phyloP scores from a whole-genome alignment of 2,329 filamentous ascomycete genomes.

The Zymoseptoria pseudotritici region DNA sequence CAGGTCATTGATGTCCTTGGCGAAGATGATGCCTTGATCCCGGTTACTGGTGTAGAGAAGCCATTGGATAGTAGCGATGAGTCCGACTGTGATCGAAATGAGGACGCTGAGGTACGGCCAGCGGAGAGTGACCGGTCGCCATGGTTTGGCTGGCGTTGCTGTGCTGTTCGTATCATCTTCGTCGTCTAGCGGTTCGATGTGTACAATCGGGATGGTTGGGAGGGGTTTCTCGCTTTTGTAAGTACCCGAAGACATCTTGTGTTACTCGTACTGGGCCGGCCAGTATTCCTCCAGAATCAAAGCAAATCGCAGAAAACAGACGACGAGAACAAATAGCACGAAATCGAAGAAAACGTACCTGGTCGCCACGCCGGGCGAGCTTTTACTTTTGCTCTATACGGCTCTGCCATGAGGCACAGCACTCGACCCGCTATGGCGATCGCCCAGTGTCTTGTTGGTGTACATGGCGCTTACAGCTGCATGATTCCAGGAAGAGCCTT shows the following conservation, averaged over 20 bases:
- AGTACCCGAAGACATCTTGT: not conserved
- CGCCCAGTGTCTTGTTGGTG: not conserved
- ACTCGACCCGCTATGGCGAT: not conserved
- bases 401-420: not conserved
- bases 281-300: not conserved
- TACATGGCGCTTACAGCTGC: not conserved
- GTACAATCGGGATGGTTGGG: not conserved
- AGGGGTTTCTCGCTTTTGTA: not conserved
- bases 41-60: constrained; percentile 36
- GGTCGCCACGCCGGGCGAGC: not conserved
- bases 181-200: not conserved
- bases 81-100: constrained; percentile 20
- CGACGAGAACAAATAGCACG: not conserved
- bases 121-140: constrained; percentile 35
- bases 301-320: not conserved
- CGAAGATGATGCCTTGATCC: constrained; percentile 39
- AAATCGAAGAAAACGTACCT: not conserved
- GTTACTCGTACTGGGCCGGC: too few relatives aligned
- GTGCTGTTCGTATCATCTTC: not conserved
- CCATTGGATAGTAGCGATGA: constrained; percentile 42
- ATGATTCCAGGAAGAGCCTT: not conserved
- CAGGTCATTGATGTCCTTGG: constrained; percentile 31
- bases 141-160: constrained; percentile 14
- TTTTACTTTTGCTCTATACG: not conserved
- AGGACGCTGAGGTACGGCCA: constrained; percentile 34